Base-by-base conservation (phyloP, 108 stramenopile genomes). In the Pseudonitzschia multiseries region DNA sequence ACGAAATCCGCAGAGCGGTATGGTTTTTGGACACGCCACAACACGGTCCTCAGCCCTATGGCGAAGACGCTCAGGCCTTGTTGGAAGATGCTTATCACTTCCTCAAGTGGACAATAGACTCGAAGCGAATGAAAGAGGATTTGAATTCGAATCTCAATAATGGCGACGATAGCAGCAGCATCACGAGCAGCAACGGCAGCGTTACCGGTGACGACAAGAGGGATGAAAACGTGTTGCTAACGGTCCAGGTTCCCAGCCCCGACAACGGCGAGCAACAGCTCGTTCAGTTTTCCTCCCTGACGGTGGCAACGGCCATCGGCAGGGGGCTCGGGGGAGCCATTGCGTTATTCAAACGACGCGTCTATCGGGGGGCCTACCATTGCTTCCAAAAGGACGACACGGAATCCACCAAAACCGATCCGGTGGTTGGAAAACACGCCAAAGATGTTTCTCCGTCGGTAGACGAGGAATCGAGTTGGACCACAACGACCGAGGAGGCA, bases 1-100 rank as follows among this genome's bases (percentile, higher is more conserved):
- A 86, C 59, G 79, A 83, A 42, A 80, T 90, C 8, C 75, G 85
- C 24, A 69, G 86, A 21, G 74, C 82, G 14, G 72, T 64, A 26
- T 90, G 89, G 89, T 79, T 86, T 32, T 50, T 90, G 29, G 89
- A 90, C 51, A 87, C 86, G 20, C 64, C 82, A 43, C 71, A 82
- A 18, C 32, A 86, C 24, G 89, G 86, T 10, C 71, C 87, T n/a
- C 89, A 90, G 66, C 86, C 86, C 4, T 90, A 85, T 73, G 70
- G 66, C n/a, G 86, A 84, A 52, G 81, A 78, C 27, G 78, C 79
- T 13, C 77, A 76, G 59, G 75, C 78, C 4, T 68, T 86, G 5
- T 50, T 90, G 31, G 89, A 90, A 72, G 89, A 90, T 74, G 89
- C 86, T 1, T 90, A 82, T 60, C 65, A 78, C 31, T 87, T 87